A percentile compares a stretch with the other conserved stretches of the same genome.
Evolutionary conservation across 768 basidiomycete species (phyloP).

Genomic region (Collybia nuda): DNA sequence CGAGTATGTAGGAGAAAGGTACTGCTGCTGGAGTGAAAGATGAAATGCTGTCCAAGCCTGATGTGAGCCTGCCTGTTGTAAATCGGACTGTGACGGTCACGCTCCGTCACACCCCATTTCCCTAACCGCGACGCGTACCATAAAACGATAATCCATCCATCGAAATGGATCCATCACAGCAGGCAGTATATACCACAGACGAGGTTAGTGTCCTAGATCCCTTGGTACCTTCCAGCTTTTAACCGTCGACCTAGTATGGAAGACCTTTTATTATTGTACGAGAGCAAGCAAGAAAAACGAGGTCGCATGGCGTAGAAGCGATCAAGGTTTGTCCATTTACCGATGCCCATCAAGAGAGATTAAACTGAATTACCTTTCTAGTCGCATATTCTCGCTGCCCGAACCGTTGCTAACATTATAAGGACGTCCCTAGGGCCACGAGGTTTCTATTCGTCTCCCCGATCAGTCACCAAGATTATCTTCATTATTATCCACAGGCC

Average conservation of each 20-base stretch:
- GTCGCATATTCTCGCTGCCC: conserved; percentile 95
- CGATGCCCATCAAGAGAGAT: conserved; percentile 6
- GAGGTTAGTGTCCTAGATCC: conserved; percentile 49
- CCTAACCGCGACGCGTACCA: conserved; percentile 34
- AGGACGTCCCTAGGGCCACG: conserved; percentile 93
- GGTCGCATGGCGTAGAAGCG: conserved; percentile 89
- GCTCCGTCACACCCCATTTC: conserved; percentile 25
- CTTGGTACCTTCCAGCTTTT: conserved; percentile 5
- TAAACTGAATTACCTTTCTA: conserved; percentile 20
- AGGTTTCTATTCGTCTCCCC: conserved; percentile 45
- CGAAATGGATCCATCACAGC: conserved; percentile 40
- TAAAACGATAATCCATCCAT: conserved; percentile 5
- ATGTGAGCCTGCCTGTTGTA: conserved; percentile 17
- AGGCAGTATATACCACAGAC: conserved; percentile 85
- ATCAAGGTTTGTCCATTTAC: conserved; percentile 68
- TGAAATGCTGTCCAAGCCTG: conserved; percentile 32
- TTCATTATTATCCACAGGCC: conserved; percentile 46
- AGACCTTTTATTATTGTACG: conserved; percentile 97
- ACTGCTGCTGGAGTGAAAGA: conserved; percentile 30
- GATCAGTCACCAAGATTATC: conserved; percentile 1
- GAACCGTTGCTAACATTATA: conserved; percentile 92
- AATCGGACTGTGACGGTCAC: conserved; percentile 33
- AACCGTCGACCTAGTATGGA: conserved; percentile 62
- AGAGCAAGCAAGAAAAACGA: conserved; percentile 90
- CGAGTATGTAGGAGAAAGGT: conserved; percentile 24